Conservation (phyloP, 495 filamentous ascomycete genomes). For the Melanomma pulvis-pyrius region DNA sequence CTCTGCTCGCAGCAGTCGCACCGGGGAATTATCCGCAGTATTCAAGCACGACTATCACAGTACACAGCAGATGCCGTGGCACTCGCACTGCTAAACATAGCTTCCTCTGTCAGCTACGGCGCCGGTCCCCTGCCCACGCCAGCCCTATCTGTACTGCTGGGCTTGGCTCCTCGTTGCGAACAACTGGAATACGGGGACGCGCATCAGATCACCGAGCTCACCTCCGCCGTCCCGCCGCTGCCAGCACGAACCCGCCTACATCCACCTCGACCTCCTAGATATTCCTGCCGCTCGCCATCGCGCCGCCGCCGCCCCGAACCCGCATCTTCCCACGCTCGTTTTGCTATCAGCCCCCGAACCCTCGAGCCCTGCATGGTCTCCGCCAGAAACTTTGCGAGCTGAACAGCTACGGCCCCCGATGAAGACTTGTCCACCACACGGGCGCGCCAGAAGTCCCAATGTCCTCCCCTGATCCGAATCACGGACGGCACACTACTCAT, state of each 20-base stretch:
- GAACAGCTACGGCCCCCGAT: constrained; percentile 28
- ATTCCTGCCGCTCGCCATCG: not conserved
- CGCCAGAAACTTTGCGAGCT: constrained; percentile 24
- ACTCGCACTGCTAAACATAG: not conserved
- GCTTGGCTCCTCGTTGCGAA: constrained; percentile 2
- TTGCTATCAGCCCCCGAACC: constrained; percentile 9
- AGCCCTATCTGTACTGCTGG: constrained; percentile 3
- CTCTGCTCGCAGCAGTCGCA: not conserved
- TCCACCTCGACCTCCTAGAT: not conserved
- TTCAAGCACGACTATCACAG: not conserved
- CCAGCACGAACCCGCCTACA: not conserved
- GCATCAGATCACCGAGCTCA: constrained; percentile 5
- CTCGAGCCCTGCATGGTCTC: constrained; percentile 2
- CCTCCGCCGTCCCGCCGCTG: not conserved
- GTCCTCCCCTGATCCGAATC: constrained; percentile 60
- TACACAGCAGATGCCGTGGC: not conserved
- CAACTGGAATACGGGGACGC: constrained; percentile 6
- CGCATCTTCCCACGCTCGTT: constrained; percentile 21
- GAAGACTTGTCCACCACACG: constrained; percentile 22
- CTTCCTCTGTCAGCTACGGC: not conserved
- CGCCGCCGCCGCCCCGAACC: not conserved
- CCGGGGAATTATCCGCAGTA: not conserved
- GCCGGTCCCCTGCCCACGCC: not conserved
- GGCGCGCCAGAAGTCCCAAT: constrained; percentile 49
- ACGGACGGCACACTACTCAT: constrained; percentile 53